Evolutionary conservation across 2,329 filamentous ascomycete species (phyloP).

Genomic region (Capronia epimyces): DNA sequence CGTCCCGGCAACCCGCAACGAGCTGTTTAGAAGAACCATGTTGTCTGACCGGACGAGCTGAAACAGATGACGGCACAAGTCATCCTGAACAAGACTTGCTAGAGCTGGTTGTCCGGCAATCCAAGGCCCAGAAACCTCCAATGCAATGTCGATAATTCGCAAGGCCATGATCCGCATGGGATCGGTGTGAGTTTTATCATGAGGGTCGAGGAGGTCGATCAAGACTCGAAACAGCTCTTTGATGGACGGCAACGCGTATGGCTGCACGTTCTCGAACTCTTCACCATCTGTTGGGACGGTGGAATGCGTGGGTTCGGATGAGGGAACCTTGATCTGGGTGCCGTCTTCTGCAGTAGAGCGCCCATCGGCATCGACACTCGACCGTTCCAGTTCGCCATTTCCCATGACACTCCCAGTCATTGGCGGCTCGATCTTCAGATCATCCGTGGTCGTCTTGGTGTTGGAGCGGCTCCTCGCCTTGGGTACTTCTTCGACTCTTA

Average conservation of each 20-base stretch:
- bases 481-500: conserved; percentile 68
- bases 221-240: conserved; percentile 89
- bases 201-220: conserved; percentile 87
- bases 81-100: conserved; percentile 82
- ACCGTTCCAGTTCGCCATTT: conserved; percentile 28
- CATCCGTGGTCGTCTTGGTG: conserved; percentile 54
- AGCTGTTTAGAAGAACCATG: conserved; percentile 89
- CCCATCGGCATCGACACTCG: conserved; percentile 21
- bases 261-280: conserved; percentile 56
- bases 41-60: conserved; percentile 95
- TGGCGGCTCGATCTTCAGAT: conserved; percentile 72
- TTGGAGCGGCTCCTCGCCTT: conserved; percentile 25
- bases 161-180: conserved; percentile 96
- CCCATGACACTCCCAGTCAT: conserved; percentile 54
- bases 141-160: conserved; percentile 90
- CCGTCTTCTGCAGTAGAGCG: conserved; percentile 10
- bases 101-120: conserved; percentile 88
- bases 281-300: conserved; percentile 34
- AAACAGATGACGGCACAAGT: conserved; percentile 88
- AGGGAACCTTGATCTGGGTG: conserved; percentile 32
- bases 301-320: conserved; percentile 33
- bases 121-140: conserved; percentile 91
- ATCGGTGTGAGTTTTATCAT: conserved; percentile 87
- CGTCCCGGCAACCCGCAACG: conserved; percentile 84
- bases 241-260: conserved; percentile 91